Base-by-base conservation (phyloP, 2,329 filamentous ascomycete species). In the Colletotrichum eleusines region DNA sequence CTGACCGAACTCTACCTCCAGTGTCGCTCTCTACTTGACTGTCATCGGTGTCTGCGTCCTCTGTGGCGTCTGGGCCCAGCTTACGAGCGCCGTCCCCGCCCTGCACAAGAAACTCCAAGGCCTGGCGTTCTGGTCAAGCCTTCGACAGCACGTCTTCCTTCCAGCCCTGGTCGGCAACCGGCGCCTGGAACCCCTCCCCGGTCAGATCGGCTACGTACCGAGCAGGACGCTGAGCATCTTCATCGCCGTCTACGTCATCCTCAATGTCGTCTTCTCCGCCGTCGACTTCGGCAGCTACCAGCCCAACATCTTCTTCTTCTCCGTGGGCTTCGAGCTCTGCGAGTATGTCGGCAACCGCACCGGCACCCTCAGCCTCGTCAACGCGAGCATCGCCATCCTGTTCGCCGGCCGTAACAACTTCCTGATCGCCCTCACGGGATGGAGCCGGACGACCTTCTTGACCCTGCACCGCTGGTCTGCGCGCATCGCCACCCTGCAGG, bases 221-320 rank as follows among this genome's bases (percentile, higher is more conserved):
- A 85, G 83, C 1, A 66, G 79, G 2, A 84, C 84, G 1, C 84
- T 86, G 53, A 75, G 76, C 18, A 63, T 86, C 16, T 87, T 83
- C 74, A 83, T 87, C 48, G 55, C 77, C 50, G 53, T 78, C 20
- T 76, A 82, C 51, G 76, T 85, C 26, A 71, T 82, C 20, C 71
- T 76, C 14, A 74, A 84, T 31, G 84, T 85, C 64, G 62, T 81
- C 18, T 62, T 82, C 18, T 75, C 82, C 1, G 74, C 73, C 6
- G 74, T 77, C 14, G 74, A 77, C 8, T 78, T 76, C 71, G 38
- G 57, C 65, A 75, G 0, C 67, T 70, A 71, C 9, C 71, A 73
- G 8, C 80, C 79, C 0, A 78, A 81, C 59, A 31, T 54, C 58
- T 59, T 44, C 38, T 69, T 65, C 18, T 35, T 63, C 4, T 65